These are phyloP conservation scores for Phytophthora colocasiae DNA, from an alignment of 352 stramenopile genomes.

Conservation along the genomic window DNA sequence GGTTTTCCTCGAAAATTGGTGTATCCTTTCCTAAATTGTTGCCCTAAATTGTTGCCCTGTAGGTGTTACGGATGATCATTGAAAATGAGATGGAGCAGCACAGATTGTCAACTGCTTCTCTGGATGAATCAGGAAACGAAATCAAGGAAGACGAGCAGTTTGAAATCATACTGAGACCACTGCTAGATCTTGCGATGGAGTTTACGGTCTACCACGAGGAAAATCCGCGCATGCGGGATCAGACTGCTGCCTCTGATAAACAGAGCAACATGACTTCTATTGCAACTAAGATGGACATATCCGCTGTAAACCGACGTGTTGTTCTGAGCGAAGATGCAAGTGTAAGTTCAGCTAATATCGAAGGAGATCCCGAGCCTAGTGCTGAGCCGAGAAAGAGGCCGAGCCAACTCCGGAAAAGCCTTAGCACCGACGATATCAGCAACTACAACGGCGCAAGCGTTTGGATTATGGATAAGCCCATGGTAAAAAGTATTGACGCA, in stretches of 20 bases:
- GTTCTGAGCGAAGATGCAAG: constrained; percentile 58
- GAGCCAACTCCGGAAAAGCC: constrained; percentile 53
- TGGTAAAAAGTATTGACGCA: constrained; percentile 45
- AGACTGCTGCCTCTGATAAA: constrained; percentile 13
- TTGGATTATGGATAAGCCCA: constrained; percentile 64
- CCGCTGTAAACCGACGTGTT: constrained; percentile 37
- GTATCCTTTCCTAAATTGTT: constrained; percentile 1
- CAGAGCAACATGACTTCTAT: constrained; percentile 43
- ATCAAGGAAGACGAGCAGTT: constrained; percentile 47
- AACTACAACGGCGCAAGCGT: constrained; percentile 39
- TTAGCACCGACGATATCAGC: constrained; percentile 66
- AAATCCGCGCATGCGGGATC: constrained; percentile 33
- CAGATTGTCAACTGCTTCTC: background rate
- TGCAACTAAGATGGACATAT: constrained; percentile 41
- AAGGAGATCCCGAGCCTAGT: constrained; percentile 5
- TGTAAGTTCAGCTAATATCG: constrained; percentile 10
- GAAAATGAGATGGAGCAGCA: constrained; percentile 68
- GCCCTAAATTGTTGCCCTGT: constrained; percentile 12
- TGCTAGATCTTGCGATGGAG: constrained; percentile 55
- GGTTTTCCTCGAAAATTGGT: background rate
- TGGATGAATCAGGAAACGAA: constrained; percentile 4
- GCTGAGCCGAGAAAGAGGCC: constrained; percentile 19
- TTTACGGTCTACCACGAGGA: constrained; percentile 70
- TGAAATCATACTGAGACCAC: constrained; percentile 64
- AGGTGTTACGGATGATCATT: constrained; percentile 74